Conservation (phyloP, 129 eudicot species). For the Flaveria bidentis region DNA sequence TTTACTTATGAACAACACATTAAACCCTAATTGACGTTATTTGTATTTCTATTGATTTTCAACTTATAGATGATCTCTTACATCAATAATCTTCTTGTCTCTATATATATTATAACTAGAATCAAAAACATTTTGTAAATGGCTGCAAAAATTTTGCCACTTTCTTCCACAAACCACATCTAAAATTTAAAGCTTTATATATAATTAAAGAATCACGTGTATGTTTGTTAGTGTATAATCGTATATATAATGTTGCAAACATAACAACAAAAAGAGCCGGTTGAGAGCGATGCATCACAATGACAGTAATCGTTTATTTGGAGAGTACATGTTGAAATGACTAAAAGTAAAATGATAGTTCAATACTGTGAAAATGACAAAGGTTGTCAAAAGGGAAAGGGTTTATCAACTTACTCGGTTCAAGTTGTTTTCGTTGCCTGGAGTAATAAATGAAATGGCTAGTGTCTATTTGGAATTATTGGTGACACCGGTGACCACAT, state of each 20-base stretch:
- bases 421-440: constrained; percentile 8
- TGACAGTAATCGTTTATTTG: constrained; percentile 6
- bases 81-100: neutral
- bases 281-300: neutral
- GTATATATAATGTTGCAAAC: too few relatives aligned
- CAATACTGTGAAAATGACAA: constrained; percentile 30
- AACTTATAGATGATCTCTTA: neutral
- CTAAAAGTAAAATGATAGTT: constrained; percentile 5
- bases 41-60: too few relatives aligned
- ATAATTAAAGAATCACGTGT: constrained; percentile 8
- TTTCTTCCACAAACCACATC: neutral
- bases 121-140: constrained; percentile 2
- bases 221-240: neutral
- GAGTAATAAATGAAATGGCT: constrained; percentile 15
- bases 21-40: too few relatives aligned
- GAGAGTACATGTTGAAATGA: constrained; percentile 6
- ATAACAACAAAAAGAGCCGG: neutral
- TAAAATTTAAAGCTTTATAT: constrained; percentile 16
- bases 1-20: too few relatives aligned
- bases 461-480: constrained; percentile 14
- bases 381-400: constrained; percentile 31
- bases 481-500: constrained; percentile 11
- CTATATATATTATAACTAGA: neutral
- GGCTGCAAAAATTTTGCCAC: constrained; percentile 36
- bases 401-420: constrained; percentile 20